Percentiles rank a stretch among this genome's conserved stretches.
Conservation (phyloP, 495 filamentous ascomycete species). For the Neurospora hispaniola region DNA sequence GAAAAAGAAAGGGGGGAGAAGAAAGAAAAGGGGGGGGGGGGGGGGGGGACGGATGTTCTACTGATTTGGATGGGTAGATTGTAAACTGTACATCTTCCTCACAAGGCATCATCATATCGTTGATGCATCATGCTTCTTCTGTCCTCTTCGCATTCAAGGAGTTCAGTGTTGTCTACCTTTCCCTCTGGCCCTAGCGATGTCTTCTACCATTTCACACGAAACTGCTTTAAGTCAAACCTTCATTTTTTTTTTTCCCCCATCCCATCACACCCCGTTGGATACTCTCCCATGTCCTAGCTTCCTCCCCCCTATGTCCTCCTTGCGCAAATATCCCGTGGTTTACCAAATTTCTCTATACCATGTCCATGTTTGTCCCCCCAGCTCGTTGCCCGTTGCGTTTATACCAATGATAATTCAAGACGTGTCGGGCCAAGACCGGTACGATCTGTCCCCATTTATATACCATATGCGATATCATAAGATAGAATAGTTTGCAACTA, state of each 20-base stretch:
- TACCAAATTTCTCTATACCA: not conserved
- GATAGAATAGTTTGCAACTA: not conserved
- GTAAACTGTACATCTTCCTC: not conserved
- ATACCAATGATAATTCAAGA: not conserved
- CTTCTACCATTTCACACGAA: not conserved
- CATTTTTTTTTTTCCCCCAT: not conserved
- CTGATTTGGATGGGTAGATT: not conserved
- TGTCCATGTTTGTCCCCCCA: not conserved
- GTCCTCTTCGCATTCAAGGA: not conserved
- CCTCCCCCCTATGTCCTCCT: not conserved
- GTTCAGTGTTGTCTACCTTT: not conserved
- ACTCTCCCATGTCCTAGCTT: not conserved
- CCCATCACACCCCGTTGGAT: not conserved
- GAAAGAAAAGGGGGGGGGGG: not conserved
- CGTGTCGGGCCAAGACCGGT: not conserved
- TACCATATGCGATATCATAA: not conserved
- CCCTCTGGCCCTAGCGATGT: not conserved
- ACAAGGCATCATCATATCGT: not conserved
- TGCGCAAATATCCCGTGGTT: not conserved
- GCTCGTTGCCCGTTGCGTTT: not conserved
- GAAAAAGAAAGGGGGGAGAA: not conserved
- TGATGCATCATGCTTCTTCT: not conserved
- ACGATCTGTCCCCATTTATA: not conserved
- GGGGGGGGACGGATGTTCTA: not conserved
- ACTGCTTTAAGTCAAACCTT: not conserved